Conservation (phyloP, 441 rosid genomes). For the Corymbia calophylla region DNA sequence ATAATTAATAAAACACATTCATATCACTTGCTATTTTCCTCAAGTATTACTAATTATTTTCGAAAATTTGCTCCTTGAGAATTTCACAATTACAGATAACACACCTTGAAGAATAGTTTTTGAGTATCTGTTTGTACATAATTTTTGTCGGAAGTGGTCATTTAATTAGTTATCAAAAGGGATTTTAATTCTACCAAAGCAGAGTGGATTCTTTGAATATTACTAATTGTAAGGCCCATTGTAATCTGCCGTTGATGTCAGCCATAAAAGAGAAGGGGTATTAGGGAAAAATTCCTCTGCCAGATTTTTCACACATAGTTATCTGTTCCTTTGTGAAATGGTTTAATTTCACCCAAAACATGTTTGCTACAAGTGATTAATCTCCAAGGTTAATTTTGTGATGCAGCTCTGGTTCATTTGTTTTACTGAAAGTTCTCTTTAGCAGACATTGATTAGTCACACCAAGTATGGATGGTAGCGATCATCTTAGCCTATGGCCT, state of each 20-base stretch:
- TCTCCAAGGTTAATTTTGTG: neutral
- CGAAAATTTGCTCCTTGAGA: neutral
- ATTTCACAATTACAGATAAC: neutral
- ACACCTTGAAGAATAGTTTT: neutral
- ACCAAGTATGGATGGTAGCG: neutral
- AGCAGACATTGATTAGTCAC: neutral
- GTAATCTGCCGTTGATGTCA: neutral
- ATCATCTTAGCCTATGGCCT: neutral
- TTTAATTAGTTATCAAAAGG: neutral
- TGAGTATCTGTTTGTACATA: neutral
- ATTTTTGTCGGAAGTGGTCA: neutral
- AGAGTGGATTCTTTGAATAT: neutral
- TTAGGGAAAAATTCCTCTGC: neutral
- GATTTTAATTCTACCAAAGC: neutral
- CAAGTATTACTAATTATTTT: neutral
- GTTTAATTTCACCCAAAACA: neutral
- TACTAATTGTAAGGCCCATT: neutral
- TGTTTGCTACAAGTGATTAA: neutral
- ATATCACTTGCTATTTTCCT: neutral
- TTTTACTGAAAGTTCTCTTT: neutral
- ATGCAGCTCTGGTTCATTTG: neutral
- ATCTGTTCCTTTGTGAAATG: neutral
- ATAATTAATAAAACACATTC: neutral
- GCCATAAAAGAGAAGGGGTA: neutral
- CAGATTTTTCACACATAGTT: neutral